These are phyloP conservation scores for Discostella stelligeroides DNA, from an alignment of 108 stramenopile genomes.

Conservation along the genomic window DNA sequence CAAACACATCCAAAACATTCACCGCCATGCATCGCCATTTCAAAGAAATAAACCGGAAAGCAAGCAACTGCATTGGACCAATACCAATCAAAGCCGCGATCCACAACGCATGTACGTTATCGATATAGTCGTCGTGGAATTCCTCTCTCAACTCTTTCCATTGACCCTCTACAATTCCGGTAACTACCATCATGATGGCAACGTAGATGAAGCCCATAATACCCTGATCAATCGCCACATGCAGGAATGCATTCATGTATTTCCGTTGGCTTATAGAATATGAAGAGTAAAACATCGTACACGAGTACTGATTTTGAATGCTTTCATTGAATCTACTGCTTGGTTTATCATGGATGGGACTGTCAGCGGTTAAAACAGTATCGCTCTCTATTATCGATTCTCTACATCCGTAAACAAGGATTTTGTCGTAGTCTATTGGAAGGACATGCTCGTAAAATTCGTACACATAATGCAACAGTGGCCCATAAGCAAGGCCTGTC, in stretches of 20 bases:
- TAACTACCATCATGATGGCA: slow-evolving; percentile 31
- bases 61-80: slow-evolving; percentile 28
- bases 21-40: slow-evolving; percentile 29
- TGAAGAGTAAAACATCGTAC: slow-evolving; percentile 7
- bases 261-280: slow-evolving; percentile 14
- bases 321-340: too few relatives aligned
- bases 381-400: too few relatives aligned
- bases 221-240: slow-evolving; percentile 36
- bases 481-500: slow-evolving; percentile 2
- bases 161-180: slow-evolving; percentile 33
- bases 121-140: slow-evolving; percentile 30
- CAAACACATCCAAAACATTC: slow-evolving; percentile 21
- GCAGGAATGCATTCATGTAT: slow-evolving; percentile 26
- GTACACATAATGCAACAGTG: slow-evolving; percentile 9
- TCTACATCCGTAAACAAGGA: too few relatives aligned
- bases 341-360: too few relatives aligned
- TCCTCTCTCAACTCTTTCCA: slow-evolving; percentile 17
- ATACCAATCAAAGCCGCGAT: slow-evolving; percentile 19
- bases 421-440: not conserved
- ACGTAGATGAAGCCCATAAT: slow-evolving; percentile 38
- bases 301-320: not conserved
- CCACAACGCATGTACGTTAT: slow-evolving; percentile 25
- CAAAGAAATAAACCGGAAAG: slow-evolving; percentile 25
- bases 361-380: too few relatives aligned
- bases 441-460: slow-evolving; percentile 8